Evolutionary conservation across 768 basidiomycete species (phyloP), one percentile per base, ranked within the genome.

Genomic region (Lentinula edodes): DNA sequence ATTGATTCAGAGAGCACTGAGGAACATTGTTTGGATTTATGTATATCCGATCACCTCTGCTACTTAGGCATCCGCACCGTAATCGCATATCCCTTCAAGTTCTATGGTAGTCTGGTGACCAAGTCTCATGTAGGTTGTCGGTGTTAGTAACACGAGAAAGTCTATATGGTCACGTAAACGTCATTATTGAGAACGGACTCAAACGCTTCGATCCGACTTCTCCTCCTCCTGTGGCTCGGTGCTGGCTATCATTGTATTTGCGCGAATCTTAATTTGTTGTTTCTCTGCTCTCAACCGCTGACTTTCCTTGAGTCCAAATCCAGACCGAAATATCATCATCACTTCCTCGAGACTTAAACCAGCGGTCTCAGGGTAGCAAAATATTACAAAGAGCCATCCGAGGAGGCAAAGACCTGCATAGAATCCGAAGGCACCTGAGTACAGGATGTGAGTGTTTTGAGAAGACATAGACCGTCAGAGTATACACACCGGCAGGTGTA

Each of bases 281-380:
- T 84, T 86, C 66, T 75, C 71, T 60, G 64, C 67, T 54, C 84
- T 73, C 69, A 86, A 64, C 53, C 77, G 71, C 69, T 76, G 69
- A 66, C 87, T 86, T 70, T 84, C 84, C 59, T 69, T 70, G 60
- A 89, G 82, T 36, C 87, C 88, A 71, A 88, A 89, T 45, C 87
- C 85, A 60, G 79, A 68, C 66, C 75, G 76, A 69, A 90, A 90
- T 48, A 90, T 75, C 75, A 80, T 73, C 67, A 74, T 79, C 8
- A 88, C 86, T 70, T 88, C 87, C 65, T 89, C 88, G 63, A 89
- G 72, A 66, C 85, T 85, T 53, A 90, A 71, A 43, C 88, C 90
- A 0, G 87, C 87, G 38, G 89, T 91, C 76, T 94, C 91, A 0
- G 90, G 90, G 79, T 90, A 93, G 70, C 84, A 88, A 63, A 72